Conservation (phyloP, 73 alveolate genomes). For the Paramecium biaurelia region DNA sequence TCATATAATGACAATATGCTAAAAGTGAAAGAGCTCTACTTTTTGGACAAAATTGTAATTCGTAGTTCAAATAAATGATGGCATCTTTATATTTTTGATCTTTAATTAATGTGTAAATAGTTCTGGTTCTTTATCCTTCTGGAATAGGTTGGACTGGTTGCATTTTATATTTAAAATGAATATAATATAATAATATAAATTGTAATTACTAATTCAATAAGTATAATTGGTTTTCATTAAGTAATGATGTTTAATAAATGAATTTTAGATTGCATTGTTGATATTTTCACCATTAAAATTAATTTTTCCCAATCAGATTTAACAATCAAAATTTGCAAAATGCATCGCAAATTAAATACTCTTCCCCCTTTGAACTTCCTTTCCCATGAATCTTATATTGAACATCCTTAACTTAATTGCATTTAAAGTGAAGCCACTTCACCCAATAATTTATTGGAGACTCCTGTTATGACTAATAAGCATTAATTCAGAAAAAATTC, state of each 20-base stretch:
- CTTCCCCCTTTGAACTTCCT: not conserved
- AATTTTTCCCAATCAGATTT: not conserved
- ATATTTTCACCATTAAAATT: not conserved
- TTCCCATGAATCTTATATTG: not conserved
- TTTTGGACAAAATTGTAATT: constrained; percentile 67
- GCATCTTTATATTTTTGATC: constrained; percentile 71
- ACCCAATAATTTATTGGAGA: not conserved
- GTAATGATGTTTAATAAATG: not conserved
- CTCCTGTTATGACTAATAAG: not conserved
- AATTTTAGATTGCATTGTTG: not conserved
- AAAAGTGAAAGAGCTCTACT: constrained; percentile 70
- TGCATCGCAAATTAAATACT: not conserved
- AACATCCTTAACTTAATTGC: not conserved
- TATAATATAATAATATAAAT: not conserved
- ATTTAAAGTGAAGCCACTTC: not conserved
- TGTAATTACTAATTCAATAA: no score
- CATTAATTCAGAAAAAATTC: not conserved
- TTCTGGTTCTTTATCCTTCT: constrained; percentile 72
- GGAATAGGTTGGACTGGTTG: constrained; percentile 57
- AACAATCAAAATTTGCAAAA: not conserved
- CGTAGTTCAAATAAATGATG: constrained; percentile 65
- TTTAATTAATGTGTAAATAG: constrained; percentile 68
- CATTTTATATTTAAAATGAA: not conserved
- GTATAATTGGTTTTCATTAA: no score
- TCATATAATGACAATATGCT: constrained; percentile 70